phyloP scores from a whole-genome alignment of 306 rosid species.

The Vachellia collinsii region DNA sequence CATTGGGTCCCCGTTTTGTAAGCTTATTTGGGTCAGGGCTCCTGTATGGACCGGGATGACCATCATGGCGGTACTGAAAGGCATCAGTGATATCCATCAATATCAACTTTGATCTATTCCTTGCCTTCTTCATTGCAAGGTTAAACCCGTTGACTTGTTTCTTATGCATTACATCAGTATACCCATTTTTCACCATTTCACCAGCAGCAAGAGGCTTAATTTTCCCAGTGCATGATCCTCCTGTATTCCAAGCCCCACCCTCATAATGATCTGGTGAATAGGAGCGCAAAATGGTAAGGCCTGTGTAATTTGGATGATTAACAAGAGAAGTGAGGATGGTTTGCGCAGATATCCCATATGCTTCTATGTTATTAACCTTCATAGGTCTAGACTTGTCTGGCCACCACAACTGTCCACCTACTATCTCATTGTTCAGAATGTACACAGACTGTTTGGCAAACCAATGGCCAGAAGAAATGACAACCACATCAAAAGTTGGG shows the following conservation, averaged over 20 bases:
- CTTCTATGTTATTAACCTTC: conserved; percentile 71
- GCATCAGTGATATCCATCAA: conserved; percentile 83
- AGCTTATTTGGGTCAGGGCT: conserved; percentile 81
- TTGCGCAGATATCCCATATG: conserved; percentile 82
- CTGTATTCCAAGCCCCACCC: conserved; percentile 96
- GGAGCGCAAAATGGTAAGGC: conserved; percentile 76
- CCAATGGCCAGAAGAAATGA: conserved; percentile 98
- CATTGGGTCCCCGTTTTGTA: conserved; percentile 83
- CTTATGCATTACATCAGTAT: conserved; percentile 69
- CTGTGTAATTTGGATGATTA: conserved; percentile 68
- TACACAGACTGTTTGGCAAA: conserved; percentile 93
- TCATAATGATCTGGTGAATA: conserved; percentile 96
- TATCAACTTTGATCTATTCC: conserved; percentile 62
- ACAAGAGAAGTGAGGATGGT: conserved; percentile 76
- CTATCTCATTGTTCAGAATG: conserved; percentile 71
- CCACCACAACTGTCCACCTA: conserved; percentile 99
- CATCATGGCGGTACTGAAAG: conserved; percentile 83
- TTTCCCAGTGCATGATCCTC: conserved; percentile 98
- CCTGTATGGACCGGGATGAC: conserved; percentile 95
- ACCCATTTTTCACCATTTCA: conserved; percentile 63
- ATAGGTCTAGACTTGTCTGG: conserved; percentile 61
- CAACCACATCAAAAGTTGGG: conserved; percentile 74
- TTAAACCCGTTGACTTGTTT: conserved; percentile 79
- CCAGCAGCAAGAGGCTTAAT: conserved; percentile 64
- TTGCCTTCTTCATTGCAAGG: conserved; percentile 51